A percentile compares a stretch with the other conserved stretches of the same genome.
These are phyloP conservation scores for Trypanosoma lewisi DNA, from an alignment of 208 protist genomes.

Conservation along the genomic window DNA sequence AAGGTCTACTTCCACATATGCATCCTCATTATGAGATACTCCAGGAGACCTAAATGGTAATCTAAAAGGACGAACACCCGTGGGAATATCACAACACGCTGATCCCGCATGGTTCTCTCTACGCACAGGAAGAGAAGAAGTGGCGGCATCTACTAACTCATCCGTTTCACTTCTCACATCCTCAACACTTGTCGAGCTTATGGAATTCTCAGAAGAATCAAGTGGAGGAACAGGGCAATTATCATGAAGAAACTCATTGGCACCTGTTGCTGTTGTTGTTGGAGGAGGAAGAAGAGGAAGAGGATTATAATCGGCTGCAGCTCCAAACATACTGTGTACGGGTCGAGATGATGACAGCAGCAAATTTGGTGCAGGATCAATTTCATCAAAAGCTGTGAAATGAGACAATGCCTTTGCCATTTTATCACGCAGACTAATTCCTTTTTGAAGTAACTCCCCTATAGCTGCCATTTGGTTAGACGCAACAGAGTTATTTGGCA, in stretches of 20 bases:
- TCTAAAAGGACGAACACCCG: conserved; percentile 1
- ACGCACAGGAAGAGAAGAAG: background rate
- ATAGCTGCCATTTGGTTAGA: conserved; percentile 20
- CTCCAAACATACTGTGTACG: background rate
- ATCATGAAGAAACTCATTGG: conserved; percentile 19
- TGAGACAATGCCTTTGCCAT: conserved; percentile 38
- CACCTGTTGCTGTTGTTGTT: too few relatives aligned
- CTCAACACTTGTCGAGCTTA: conserved; percentile 13
- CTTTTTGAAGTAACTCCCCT: conserved; percentile 40
- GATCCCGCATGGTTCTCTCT: background rate
- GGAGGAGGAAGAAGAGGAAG: too few relatives aligned
- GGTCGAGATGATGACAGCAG: conserved; percentile 2
- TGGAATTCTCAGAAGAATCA: conserved; percentile 10
- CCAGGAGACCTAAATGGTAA: conserved; percentile 4
- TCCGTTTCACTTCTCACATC: conserved; percentile 3
- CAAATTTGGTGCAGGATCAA: conserved; percentile 1
- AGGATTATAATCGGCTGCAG: background rate
- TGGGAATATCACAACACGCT: background rate
- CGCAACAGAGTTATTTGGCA: background rate
- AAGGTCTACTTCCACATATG: conserved; percentile 60
- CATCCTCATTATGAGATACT: conserved; percentile 7
- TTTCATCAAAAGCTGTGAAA: conserved; percentile 2
- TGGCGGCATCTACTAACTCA: conserved; percentile 3
- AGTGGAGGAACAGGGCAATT: background rate
- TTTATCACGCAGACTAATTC: conserved; percentile 36